These are phyloP conservation scores for Plicaturopsis crispa DNA, from an alignment of 768 basidiomycete species.

Conservation along the genomic window DNA sequence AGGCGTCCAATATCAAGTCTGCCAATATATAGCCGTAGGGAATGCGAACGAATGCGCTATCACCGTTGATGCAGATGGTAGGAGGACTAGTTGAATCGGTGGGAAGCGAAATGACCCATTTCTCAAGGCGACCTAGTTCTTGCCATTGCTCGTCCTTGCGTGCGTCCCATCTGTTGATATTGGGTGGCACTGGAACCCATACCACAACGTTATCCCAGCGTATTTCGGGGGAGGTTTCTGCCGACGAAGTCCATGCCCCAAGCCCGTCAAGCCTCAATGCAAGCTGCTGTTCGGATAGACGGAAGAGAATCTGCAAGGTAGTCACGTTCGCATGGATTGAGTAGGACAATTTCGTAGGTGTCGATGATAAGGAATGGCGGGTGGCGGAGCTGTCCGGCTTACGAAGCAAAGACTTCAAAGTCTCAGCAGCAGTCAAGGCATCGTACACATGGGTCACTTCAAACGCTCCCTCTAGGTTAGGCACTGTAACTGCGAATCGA, in stretches of 20 bases:
- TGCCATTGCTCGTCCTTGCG: constrained; percentile 53
- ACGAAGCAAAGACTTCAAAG: constrained; percentile 32
- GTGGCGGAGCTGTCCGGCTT: constrained; percentile 13
- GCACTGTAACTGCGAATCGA: constrained; percentile 40
- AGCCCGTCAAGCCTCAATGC: constrained; percentile 32
- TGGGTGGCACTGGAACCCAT: constrained; percentile 48
- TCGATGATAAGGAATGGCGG: constrained; percentile 11
- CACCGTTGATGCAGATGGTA: constrained; percentile 43
- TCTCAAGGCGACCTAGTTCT: constrained; percentile 56
- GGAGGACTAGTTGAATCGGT: constrained; percentile 21
- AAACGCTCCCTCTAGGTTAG: constrained; percentile 43
- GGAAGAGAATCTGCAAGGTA: constrained; percentile 8
- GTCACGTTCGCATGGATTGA: constrained; percentile 6
- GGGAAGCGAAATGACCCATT: constrained; percentile 35
- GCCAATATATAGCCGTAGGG: constrained; percentile 73
- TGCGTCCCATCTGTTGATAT: constrained; percentile 26
- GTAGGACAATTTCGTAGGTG: constrained; percentile 6
- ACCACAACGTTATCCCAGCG: constrained; percentile 36
- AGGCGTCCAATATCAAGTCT: constrained; percentile 66
- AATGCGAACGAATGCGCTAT: constrained; percentile 68
- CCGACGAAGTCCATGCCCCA: constrained; percentile 15
- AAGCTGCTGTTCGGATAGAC: constrained; percentile 8
- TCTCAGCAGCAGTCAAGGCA: constrained; percentile 51
- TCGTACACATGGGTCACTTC: constrained; percentile 67
- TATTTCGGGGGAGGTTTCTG: constrained; percentile 21